A percentile compares a stretch with the other conserved stretches of the same genome.
Evolutionary conservation across 345 rosid species (phyloP).

Genomic region (Camelina laxa): DNA sequence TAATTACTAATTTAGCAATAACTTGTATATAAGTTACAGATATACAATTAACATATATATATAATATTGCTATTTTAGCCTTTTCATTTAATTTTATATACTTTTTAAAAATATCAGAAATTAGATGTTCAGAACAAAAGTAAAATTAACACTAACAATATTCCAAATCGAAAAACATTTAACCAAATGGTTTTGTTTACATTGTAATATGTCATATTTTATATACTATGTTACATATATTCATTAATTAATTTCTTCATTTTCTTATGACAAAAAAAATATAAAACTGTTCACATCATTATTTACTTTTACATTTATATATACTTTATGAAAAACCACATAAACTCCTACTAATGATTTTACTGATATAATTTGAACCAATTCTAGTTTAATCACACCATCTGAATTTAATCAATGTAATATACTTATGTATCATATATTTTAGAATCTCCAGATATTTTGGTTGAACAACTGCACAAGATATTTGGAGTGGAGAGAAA

Average conservation of each 20-base stretch:
- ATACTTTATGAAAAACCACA: neutral
- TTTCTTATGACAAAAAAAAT: too few species aligned
- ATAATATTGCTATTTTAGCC: neutral
- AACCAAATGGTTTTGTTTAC: neutral
- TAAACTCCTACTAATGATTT: neutral
- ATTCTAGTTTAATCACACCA: neutral
- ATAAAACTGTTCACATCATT: neutral
- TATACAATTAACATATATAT: too few species aligned
- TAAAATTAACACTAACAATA: neutral
- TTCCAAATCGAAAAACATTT: neutral
- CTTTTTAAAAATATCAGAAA: neutral
- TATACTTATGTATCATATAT: neutral
- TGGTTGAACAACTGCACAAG: neutral
- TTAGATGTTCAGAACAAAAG: neutral
- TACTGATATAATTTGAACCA: neutral
- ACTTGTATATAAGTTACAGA: neutral
- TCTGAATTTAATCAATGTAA: neutral
- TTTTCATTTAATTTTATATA: neutral
- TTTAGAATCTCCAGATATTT: constrained; percentile 1
- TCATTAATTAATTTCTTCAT: neutral
- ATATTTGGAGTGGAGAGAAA: constrained; percentile 18
- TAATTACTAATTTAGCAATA: neutral
- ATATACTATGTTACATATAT: neutral
- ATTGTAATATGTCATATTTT: neutral
- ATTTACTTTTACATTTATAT: neutral